phyloP scores from a whole-genome alignment of 495 filamentous ascomycete species.

The Lasiosphaeris hirsuta region DNA sequence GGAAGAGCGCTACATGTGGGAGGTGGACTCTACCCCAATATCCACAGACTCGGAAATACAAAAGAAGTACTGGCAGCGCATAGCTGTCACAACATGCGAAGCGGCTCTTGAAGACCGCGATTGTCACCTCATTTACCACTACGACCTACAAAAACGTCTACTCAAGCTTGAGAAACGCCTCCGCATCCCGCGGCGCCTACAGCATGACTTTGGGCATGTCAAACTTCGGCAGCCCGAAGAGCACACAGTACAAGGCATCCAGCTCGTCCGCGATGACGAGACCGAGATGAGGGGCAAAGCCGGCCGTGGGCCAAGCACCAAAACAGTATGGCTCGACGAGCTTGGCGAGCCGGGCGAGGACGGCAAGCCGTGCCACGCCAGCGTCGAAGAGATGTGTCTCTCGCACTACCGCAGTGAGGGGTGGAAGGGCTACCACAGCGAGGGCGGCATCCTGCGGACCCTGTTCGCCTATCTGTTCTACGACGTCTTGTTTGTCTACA shows the following conservation, averaged over 20 bases:
- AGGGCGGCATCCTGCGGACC: constrained; percentile 86
- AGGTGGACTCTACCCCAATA: constrained; percentile 45
- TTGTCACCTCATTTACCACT: constrained; percentile 88
- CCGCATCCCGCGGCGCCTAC: constrained; percentile 77
- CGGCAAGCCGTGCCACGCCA: constrained; percentile 30
- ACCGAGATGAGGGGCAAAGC: constrained; percentile 35
- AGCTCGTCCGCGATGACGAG: constrained; percentile 57
- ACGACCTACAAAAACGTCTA: constrained; percentile 90
- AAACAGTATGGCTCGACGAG: constrained; percentile 86
- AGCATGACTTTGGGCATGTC: constrained; percentile 91
- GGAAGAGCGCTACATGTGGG: constrained; percentile 92
- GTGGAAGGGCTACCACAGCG: constrained; percentile 92
- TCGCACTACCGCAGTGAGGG: constrained; percentile 76
- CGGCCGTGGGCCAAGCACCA: constrained; percentile 53
- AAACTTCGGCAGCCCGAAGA: constrained; percentile 70
- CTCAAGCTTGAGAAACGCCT: constrained; percentile 82
- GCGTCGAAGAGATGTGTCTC: constrained; percentile 90
- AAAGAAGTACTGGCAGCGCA: constrained; percentile 79
- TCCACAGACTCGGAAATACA: constrained; percentile 42
- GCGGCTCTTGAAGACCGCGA: constrained; percentile 79
- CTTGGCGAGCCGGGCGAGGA: constrained; percentile 65
- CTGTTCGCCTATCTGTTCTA: constrained; percentile 90
- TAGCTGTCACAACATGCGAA: constrained; percentile 81
- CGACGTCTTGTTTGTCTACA: constrained; percentile 88
- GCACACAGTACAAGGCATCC: constrained; percentile 70